Evolutionary conservation across 176 grass and related monocot species (phyloP).

Genomic region (Miscanthus lutarioriparius): DNA sequence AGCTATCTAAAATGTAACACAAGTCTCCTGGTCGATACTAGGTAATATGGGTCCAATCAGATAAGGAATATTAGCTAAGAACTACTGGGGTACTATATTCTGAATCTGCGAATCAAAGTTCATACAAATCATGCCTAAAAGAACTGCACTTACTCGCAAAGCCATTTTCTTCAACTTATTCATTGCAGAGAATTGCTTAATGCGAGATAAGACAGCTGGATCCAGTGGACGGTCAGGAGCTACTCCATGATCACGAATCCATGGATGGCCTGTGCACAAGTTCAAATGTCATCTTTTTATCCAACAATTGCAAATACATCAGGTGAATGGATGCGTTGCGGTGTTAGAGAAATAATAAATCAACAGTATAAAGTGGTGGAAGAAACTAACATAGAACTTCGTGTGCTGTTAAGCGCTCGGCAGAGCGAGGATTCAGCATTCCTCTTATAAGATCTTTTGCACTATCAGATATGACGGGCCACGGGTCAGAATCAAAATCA

Average conservation of each 20-base stretch:
- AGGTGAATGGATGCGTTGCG: constrained; percentile 2
- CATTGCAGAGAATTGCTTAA: constrained; percentile 99
- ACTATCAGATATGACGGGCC: constrained; percentile 94
- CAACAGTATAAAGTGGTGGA: constrained; percentile 18
- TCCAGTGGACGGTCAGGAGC: constrained; percentile 93
- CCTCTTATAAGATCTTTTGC: constrained; percentile 93
- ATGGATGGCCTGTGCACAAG: constrained; percentile 80
- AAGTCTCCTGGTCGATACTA: background rate
- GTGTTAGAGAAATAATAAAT: background rate
- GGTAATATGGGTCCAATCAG: background rate
- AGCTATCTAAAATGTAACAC: constrained; percentile 3
- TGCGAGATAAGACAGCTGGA: constrained; percentile 92
- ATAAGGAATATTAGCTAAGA: background rate
- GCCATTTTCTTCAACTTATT: constrained; percentile 99
- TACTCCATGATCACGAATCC: constrained; percentile 95
- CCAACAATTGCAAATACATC: constrained; percentile 30
- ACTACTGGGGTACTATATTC: background rate
- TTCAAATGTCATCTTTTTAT: constrained; percentile 28
- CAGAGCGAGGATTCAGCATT: constrained; percentile 74
- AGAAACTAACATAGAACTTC: constrained; percentile 88
- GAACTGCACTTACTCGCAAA: constrained; percentile 60
- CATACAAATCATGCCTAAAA: constrained; percentile 1
- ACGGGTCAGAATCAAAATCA: constrained; percentile 96
- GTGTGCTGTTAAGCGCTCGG: constrained; percentile 75
- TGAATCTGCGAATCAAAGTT: background rate